These are phyloP conservation scores for Trypanosomatidae sp. DNA, from an alignment of 208 protist genomes.

Conservation along the genomic window DNA sequence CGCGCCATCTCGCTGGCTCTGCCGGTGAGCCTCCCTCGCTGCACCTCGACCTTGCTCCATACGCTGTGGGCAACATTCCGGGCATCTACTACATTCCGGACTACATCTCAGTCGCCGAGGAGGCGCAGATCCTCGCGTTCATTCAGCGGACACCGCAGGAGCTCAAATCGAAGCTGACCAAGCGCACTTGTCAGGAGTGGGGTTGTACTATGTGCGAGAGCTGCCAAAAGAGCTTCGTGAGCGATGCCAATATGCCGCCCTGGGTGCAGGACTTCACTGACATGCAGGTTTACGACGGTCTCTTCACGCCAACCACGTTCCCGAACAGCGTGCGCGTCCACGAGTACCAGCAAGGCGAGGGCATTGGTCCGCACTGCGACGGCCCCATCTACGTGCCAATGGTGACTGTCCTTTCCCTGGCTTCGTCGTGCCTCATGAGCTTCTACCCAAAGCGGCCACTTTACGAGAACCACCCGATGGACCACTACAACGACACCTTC, in stretches of 20 bases:
- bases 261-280: conserved; percentile 81
- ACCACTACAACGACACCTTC: conserved; percentile 95
- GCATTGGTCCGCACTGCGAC: conserved; percentile 89
- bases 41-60: conserved; percentile 70
- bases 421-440: conserved; percentile 81
- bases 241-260: conserved; percentile 83
- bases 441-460: conserved; percentile 84
- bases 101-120: conserved; percentile 82
- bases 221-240: conserved; percentile 88
- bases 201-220: conserved; percentile 87
- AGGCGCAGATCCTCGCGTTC: conserved; percentile 59
- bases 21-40: not conserved
- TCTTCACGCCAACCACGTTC: conserved; percentile 87
- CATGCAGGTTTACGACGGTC: conserved; percentile 85
- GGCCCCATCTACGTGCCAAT: conserved; percentile 89
- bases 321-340: conserved; percentile 93
- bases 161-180: conserved; percentile 77
- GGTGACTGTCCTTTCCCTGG: conserved; percentile 80
- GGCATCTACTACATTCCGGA: conserved; percentile 90
- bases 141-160: conserved; percentile 67
- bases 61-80: conserved; percentile 63
- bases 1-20: conserved; percentile 2
- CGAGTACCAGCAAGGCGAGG: conserved; percentile 84
- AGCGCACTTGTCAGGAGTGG: conserved; percentile 91
- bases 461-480: conserved; percentile 78